Evolutionary conservation across 2,329 filamentous ascomycete genomes (phyloP), one percentile per base, ranked within the genome.

Genomic region (Cadophora luteo-olivacea): DNA sequence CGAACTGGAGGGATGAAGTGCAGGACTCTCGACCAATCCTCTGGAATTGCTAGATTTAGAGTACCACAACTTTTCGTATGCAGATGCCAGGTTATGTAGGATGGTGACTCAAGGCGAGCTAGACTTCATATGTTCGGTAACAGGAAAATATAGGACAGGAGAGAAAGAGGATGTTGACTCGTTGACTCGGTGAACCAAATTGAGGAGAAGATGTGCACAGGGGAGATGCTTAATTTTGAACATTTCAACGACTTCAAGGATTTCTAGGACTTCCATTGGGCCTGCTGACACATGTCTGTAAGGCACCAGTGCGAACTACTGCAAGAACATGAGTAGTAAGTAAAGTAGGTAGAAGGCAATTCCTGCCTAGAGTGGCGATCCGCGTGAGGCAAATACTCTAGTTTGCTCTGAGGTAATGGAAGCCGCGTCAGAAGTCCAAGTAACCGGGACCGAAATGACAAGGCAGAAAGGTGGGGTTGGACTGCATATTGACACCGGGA

Each of bases 1-100:
- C n/a, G n/a, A n/a, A n/a, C n/a, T n/a, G n/a, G n/a, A n/a, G n/a
- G 41, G 19, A 48, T 6, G 45, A 4, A 22, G 4, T 19, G 19
- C n/a, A 4, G 16, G 19, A 48, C 16, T n/a, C 45, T 32, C 38
- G 48, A 61, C 57, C 57, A 61, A 61, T 61, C 57, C 57, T 7
- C 14, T 48, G n/a, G n/a, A n/a, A n/a, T n/a, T n/a, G n/a, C n/a
- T n/a, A n/a, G n/a, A n/a, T n/a, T n/a, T n/a, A n/a, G n/a, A n/a
- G n/a, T n/a, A n/a, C n/a, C n/a, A n/a, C n/a, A n/a, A n/a, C n/a
- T n/a, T n/a, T n/a, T n/a, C n/a, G n/a, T n/a, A n/a, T n/a, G n/a
- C n/a, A n/a, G n/a, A n/a, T n/a, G n/a, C n/a, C n/a, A n/a, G n/a
- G n/a, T n/a, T n/a, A n/a, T n/a, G n/a, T n/a, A n/a, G n/a, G n/a